Evolutionary conservation across 192 early-diverging fungal genomes (phyloP), one percentile per base, ranked within the genome.

Genomic region (Cladochytrium replicatum): DNA sequence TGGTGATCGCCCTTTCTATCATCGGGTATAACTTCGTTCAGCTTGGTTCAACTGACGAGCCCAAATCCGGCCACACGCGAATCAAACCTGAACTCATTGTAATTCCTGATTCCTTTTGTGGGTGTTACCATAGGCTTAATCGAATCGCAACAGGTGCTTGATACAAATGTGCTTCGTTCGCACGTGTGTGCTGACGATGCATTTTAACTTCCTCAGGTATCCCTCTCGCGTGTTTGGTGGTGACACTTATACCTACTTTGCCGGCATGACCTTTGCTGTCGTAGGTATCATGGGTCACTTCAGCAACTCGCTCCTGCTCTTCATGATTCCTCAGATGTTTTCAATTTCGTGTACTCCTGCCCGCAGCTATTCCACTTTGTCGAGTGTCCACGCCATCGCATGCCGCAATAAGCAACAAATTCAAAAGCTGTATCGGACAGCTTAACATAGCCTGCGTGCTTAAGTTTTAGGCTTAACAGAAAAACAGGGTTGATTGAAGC

Each of bases 211-310:
- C 43, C 29, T 3, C 41, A 83, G 82, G 82, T 92, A 82, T 32
- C 96, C 96, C 3, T 85, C 94, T 2, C 67, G 67, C 0, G 83
- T 88, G 6, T 97, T 99, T 78, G 89, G 89, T 8, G 96, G 96
- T 32, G 96, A 99, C 52, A 96, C 94, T 0, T 95, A 82, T 54
- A 85, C 85, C 58, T 99, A 99, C 53, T 97, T 97, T 83, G 90
- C 92, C 2, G 96, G 96, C 2, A 99, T 99, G 93, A 89, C 88
- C 0, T 93, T 99, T 74, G 91, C 96, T 0, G 96, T 99, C 1
- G 89, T 93, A 7, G 92, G 91, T 0, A 93, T 99, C 50, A 55
- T 93, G 32, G 85, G 88, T 6, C 89, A 95, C 40, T 91, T 95
- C 53, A 87, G 83, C 40, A 97, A 96, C 51, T 96, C 95, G 0